Conservation (phyloP, 768 basidiomycete species). For the Macrolepiota fuliginosa region DNA sequence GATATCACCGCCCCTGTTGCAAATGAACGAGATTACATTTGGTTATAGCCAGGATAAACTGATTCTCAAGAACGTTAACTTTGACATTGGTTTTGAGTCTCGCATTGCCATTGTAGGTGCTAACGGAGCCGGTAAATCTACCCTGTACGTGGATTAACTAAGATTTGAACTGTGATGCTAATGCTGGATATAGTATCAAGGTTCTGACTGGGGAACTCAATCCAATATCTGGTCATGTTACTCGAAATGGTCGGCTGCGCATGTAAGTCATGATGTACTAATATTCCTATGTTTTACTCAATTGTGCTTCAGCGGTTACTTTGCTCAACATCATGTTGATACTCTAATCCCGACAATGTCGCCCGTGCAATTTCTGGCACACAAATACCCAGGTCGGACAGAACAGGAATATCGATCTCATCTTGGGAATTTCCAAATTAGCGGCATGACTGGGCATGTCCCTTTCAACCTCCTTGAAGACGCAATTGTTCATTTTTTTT, state of each 20-base stretch:
- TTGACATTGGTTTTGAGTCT: conserved; percentile 93
- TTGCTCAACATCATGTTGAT: conserved; percentile 96
- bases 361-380: conserved; percentile 92
- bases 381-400: conserved; percentile 88
- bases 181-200: conserved; percentile 66
- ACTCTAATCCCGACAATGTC: conserved; percentile 79
- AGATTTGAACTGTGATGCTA: neutral
- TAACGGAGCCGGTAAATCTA: conserved; percentile 96
- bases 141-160: conserved; percentile 52
- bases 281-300: neutral
- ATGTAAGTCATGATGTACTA: conserved; percentile 50
- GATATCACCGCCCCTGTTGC: conserved; percentile 92
- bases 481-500: neutral
- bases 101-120: conserved; percentile 94
- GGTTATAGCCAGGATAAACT: conserved; percentile 79
- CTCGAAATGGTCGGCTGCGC: conserved; percentile 87
- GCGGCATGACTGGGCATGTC: conserved; percentile 84
- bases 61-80: conserved; percentile 75
- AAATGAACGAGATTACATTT: conserved; percentile 88
- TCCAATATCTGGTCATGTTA: conserved; percentile 76
- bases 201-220: conserved; percentile 82
- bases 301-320: conserved; percentile 63
- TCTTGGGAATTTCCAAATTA: conserved; percentile 96
- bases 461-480: neutral
- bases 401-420: conserved; percentile 97